These are phyloP conservation scores for Eimeria zaria DNA, from an alignment of 169 alveolate genomes.

Conservation along the genomic window DNA sequence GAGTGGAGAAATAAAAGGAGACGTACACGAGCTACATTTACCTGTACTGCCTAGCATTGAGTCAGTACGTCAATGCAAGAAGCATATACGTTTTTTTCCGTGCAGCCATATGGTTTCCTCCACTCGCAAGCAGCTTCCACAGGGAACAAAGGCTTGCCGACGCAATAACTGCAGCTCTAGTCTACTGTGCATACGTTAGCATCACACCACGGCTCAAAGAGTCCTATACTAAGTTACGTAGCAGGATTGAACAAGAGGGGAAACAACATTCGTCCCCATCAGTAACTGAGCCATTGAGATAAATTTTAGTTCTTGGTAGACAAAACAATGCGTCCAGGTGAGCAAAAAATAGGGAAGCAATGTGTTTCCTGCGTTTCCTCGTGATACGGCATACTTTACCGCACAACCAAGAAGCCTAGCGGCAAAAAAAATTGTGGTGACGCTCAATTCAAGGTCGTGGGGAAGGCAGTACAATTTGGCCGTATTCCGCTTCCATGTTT, in stretches of 20 bases:
- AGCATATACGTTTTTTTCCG: neutral
- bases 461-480: neutral
- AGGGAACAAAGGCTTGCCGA: neutral
- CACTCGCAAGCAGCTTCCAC: neutral
- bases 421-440: neutral
- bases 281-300: neutral
- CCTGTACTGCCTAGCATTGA: neutral
- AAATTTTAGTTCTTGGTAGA: neutral
- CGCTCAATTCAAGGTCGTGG: neutral
- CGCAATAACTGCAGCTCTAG: neutral
- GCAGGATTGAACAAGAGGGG: neutral
- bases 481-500: neutral
- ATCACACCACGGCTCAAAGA: neutral
- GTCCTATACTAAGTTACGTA: neutral
- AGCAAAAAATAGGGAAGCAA: neutral
- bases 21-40: neutral
- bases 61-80: neutral
- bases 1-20: neutral
- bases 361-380: neutral
- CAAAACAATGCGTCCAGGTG: neutral
- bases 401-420: neutral
- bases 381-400: neutral
- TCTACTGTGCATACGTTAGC: neutral
- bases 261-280: neutral
- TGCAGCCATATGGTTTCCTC: neutral